Evolutionary conservation across 1,284 basidiomycete species (phyloP), one percentile per base, ranked within the genome.

Genomic region (Polyporus tsugae): DNA sequence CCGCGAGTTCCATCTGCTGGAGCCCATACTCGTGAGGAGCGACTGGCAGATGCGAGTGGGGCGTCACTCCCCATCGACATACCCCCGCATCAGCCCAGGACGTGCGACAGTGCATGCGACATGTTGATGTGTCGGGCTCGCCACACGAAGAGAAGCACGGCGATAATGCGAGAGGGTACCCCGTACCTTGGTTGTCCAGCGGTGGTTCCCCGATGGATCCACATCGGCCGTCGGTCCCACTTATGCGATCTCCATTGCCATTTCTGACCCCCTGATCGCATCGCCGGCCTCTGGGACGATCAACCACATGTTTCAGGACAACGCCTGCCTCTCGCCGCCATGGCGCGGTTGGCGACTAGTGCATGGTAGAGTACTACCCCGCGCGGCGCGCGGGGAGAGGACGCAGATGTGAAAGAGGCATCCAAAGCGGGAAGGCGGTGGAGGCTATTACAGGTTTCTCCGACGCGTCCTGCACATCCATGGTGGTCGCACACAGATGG

Each of bases 371-470:
- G 29, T 15, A 33, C 10, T 3, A 33, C 5, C 25, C 17, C 33
- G 29, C 52, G 5, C 52, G 11, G 25, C 13, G 52, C 29, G n/a
- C n/a, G n/a, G n/a, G n/a, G n/a, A n/a, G 29, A 17, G 52, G 52
- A 22, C n/a, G 46, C 10, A 17, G 52, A 55, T 55, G 29, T 17
- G 52, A 55, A 55, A 29, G 11, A 22, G 15, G 52, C 13, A 55
- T 33, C 52, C 5, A 55, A 33, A 33, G 52, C 52, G 33, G 29
- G 29, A 55, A 55, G 33, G 29, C 2, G 22, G 15, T 13, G 33
- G 52, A 55, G 11, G 52, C 52, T 55, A 55, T 55, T 55, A 35
- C 52, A 35, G 52, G 52, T 55, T 55, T 55, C 52, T 29, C 52
- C 52, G 52, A 13, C 1, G 33, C 52, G 52, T 55, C 52, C 52